These are phyloP conservation scores for Schoenoplectus tabernaemontani DNA, from an alignment of 202 grass and related monocot species.

Conservation along the genomic window DNA sequence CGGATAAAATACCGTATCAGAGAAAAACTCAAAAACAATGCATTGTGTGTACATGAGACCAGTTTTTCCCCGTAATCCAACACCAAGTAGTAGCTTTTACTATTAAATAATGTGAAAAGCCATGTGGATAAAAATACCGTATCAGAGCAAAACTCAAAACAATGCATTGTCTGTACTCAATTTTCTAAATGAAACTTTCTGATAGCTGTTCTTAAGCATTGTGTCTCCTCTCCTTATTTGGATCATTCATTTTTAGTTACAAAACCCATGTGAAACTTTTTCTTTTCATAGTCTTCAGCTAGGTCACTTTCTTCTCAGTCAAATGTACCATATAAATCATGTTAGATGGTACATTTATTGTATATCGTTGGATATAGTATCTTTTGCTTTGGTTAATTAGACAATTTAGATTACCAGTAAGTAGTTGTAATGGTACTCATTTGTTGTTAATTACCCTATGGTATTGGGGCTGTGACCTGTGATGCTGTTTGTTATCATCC, in stretches of 20 bases:
- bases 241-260: no score
- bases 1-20: neutral
- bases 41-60: neutral
- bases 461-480: no score
- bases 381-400: no score
- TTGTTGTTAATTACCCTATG: no score
- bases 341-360: no score
- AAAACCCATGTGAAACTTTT: neutral
- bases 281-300: no score
- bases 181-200: neutral
- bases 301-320: neutral
- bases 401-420: no score
- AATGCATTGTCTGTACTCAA: neutral
- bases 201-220: neutral
- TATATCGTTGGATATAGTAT: no score
- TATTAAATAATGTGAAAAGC: neutral
- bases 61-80: no score
- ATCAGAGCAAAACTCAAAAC: neutral
- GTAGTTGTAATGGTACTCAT: no score
- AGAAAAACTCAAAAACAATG: neutral
- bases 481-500: neutral
- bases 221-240: no score
- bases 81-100: neutral
- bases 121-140: neutral
- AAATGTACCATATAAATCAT: neutral